Conservation (phyloP, 1,139 yeast genomes). For the Kodamaea derodonti region DNA sequence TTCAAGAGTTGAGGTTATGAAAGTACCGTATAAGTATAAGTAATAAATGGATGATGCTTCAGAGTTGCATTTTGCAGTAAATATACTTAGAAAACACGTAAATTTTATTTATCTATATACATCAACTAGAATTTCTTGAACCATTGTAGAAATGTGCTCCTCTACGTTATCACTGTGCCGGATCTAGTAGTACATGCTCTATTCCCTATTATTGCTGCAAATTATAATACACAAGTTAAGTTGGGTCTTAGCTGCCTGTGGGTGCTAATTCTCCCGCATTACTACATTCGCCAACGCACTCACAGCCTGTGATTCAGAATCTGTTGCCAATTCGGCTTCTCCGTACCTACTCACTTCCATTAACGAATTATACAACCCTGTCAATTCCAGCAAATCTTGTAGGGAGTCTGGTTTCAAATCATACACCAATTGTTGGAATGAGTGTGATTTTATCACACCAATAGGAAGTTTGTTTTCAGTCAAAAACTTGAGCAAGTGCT, state of each 20-base stretch:
- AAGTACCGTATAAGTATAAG: no score
- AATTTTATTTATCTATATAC: no score
- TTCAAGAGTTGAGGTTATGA: slow-evolving; percentile 30
- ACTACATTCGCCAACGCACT: slow-evolving; percentile 15
- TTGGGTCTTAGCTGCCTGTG: no score
- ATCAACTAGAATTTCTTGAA: no score
- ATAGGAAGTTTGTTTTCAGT: slow-evolving; percentile 51
- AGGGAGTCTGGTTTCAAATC: slow-evolving; percentile 49
- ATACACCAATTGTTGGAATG: slow-evolving; percentile 50
- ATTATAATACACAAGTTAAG: no score
- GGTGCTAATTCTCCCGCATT: slow-evolving; percentile 9
- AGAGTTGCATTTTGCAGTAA: neutral
- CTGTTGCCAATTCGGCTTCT: slow-evolving; percentile 3
- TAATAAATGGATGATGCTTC: neutral
- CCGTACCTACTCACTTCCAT: slow-evolving; percentile 37
- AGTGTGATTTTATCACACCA: slow-evolving; percentile 43
- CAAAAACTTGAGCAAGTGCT: slow-evolving; percentile 47
- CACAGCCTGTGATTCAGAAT: slow-evolving; percentile 13
- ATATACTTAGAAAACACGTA: neutral
- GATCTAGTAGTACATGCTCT: no score
- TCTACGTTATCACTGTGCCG: no score
- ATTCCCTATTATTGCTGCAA: no score
- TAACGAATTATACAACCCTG: slow-evolving; percentile 42
- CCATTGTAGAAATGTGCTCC: no score
- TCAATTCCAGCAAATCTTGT: slow-evolving; percentile 44